phyloP scores from a whole-genome alignment of 177 flowering plant species.

The Telopea speciosissima region DNA sequence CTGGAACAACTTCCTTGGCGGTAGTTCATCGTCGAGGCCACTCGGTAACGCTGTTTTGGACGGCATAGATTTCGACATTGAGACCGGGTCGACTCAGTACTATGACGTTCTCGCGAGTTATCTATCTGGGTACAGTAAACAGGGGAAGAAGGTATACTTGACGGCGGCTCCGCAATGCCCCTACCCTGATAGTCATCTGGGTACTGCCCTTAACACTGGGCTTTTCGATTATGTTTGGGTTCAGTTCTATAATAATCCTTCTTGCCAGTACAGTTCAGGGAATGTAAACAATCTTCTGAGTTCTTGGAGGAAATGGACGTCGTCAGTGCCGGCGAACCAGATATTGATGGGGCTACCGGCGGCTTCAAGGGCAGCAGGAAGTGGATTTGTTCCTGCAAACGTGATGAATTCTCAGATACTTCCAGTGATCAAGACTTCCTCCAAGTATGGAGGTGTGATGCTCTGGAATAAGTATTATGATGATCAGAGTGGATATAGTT shows the following conservation, averaged over 20 bases:
- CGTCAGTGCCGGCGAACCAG: conserved; percentile 9
- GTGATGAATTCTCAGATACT: conserved; percentile 16
- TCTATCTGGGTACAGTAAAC: conserved; percentile 5
- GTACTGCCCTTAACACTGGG: conserved; percentile 19
- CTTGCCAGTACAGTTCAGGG: conserved; percentile 16
- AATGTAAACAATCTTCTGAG: conserved; percentile 5
- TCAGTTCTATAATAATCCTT: conserved; percentile 23
- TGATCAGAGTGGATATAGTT: conserved; percentile 21
- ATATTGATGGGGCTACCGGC: conserved; percentile 30
- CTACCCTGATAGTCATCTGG: conserved; percentile 18
- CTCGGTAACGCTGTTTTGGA: conserved; percentile 27
- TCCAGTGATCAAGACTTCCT: conserved; percentile 13
- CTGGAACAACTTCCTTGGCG: conserved; percentile 27
- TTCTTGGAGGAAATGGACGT: conserved; percentile 26
- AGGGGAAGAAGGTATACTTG: conserved; percentile 20
- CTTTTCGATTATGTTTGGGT: conserved; percentile 32
- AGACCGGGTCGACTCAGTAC: conserved; percentile 1
- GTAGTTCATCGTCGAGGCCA: conserved; percentile 17
- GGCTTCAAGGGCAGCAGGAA: conserved; percentile 7
- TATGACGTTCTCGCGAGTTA: conserved; percentile 20
- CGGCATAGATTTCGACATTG: conserved; percentile 28
- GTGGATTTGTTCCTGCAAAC: conserved; percentile 18
- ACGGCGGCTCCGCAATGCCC: conserved; percentile 27
- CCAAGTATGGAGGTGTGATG: conserved; percentile 33
- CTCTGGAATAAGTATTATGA: conserved; percentile 29